Evolutionary conservation across 352 stramenopile genomes (phyloP).

Genomic region (Sclerospora graminicola): DNA sequence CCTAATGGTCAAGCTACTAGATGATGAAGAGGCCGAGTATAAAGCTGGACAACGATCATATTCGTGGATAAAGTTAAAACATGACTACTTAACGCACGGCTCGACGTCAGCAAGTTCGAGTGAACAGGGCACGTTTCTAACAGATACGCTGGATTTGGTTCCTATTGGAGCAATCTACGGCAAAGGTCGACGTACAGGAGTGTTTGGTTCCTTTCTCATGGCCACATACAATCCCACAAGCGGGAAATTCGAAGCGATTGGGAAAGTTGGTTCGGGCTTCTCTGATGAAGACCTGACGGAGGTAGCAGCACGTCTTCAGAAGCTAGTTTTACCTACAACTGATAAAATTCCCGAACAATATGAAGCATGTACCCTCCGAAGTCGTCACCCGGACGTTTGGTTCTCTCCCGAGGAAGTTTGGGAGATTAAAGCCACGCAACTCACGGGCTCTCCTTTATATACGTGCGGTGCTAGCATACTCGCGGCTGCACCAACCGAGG

Average conservation of each 20-base stretch:
- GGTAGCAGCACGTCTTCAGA: slow-evolving; percentile 41
- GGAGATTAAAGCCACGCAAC: slow-evolving; percentile 98
- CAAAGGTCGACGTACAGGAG: slow-evolving; percentile 89
- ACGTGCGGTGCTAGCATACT: slow-evolving; percentile 51
- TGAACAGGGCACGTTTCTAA: slow-evolving; percentile 48
- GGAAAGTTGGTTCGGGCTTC: slow-evolving; percentile 96
- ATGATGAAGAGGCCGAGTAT: slow-evolving; percentile 40
- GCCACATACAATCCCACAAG: slow-evolving; percentile 91
- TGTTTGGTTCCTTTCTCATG: slow-evolving; percentile 97
- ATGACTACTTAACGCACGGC: slow-evolving; percentile 55
- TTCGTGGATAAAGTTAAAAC: slow-evolving; percentile 81
- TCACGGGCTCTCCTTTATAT: slow-evolving; percentile 94
- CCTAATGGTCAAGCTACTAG: slow-evolving; percentile 68
- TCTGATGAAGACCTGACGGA: slow-evolving; percentile 90
- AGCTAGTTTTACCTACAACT: slow-evolving; percentile 26
- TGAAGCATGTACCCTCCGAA: slow-evolving; percentile 41
- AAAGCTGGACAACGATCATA: slow-evolving; percentile 60
- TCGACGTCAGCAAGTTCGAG: not conserved
- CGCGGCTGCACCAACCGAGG: too few relatives aligned
- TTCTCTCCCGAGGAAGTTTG: slow-evolving; percentile 92
- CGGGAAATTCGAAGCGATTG: slow-evolving; percentile 92
- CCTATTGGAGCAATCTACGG: slow-evolving; percentile 96
- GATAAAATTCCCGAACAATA: slow-evolving; percentile 47
- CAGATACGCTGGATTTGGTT: slow-evolving; percentile 95
- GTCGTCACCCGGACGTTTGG: slow-evolving; percentile 87